Evolutionary conservation across 164 flowering plant genomes (phyloP), one percentile per base, ranked within the genome.

Genomic region (Warburgia ugandensis): DNA sequence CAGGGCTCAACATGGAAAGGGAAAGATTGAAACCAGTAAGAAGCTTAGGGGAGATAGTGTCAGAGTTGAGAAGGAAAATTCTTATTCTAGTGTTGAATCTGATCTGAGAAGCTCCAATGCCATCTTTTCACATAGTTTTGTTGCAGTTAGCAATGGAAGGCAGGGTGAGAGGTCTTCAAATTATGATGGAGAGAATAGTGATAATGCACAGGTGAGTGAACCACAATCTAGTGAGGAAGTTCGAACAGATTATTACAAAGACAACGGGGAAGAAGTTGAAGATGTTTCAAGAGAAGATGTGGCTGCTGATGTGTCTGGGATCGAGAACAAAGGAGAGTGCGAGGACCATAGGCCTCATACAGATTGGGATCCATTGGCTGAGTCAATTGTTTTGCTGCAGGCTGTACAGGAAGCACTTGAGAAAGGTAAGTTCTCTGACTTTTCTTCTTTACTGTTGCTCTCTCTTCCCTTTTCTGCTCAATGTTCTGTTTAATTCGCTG

Each of bases 61-160:
- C 56, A 71, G 66, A 60, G 22, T 70, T 27, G 77, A 81, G 68
- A 74, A 71, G 58, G 87, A 82, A 52, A 77, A 75, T 52, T 84
- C 87, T 50, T 69, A 60, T 69, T 81, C 90, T 55, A 82, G 89
- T 68, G 41, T 75, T 61, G 96, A 81, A 59, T 84, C 96, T 68
- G 92, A 87, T 64, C 73, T 79, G 2, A 78, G 81, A 68, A 78
- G 86, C 79, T 75, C 80, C 55, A 73, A 74, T 55, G 65, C 68
- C 56, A 55, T 71, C 25, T 75, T 75, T 72, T 12, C 3, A 2
- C 48, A 21, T 30, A 4, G 45, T 32, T 60, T 29, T 64, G 62
- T 67, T 23, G 59, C 46, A 5, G 60, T 54, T 17, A 71, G 67
- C 51, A 76, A 72, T 43, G 76, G 81, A 27, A 70, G 68, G 38